Conservation (phyloP, 164 flowering plant genomes). For the Vitis amurensis region DNA sequence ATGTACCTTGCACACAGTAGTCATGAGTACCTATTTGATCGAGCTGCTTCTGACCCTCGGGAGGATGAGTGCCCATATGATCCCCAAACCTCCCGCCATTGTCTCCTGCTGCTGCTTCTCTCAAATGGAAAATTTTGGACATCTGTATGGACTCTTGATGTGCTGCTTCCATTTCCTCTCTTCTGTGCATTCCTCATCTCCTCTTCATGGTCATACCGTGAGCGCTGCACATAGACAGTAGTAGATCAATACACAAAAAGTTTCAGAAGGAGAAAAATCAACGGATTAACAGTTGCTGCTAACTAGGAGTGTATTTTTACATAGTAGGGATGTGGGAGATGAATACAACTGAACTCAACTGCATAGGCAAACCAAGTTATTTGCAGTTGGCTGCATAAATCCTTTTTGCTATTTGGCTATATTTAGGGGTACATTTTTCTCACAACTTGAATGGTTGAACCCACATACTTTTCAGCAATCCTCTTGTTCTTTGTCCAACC, state of each 20-base stretch:
- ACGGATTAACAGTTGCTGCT: background rate
- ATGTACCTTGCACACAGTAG: slow-evolving; percentile 1
- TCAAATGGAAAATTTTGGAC: slow-evolving; percentile 34
- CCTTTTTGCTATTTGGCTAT: too few relatives aligned
- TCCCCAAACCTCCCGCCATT: slow-evolving; percentile 41
- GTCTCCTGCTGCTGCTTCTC: slow-evolving; percentile 33
- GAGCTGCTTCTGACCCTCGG: slow-evolving; percentile 31
- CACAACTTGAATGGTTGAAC: too few relatives aligned
- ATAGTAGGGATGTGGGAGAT: too few relatives aligned
- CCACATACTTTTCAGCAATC: too few relatives aligned
- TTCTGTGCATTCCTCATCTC: slow-evolving; percentile 56
- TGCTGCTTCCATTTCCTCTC: slow-evolving; percentile 35
- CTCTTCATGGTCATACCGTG: slow-evolving; percentile 75
- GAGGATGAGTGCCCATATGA: slow-evolving; percentile 32
- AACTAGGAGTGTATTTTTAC: background rate
- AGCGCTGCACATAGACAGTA: slow-evolving; percentile 46
- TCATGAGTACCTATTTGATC: slow-evolving; percentile 25
- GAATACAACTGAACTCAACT: too few relatives aligned
- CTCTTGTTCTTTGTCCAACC: too few relatives aligned
- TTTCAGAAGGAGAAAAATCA: background rate
- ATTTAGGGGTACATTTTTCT: too few relatives aligned
- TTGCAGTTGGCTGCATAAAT: too few relatives aligned
- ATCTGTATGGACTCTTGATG: slow-evolving; percentile 35
- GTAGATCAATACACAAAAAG: background rate
- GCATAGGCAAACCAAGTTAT: too few relatives aligned